Evolutionary conservation across 352 stramenopile genomes (phyloP), one percentile per base, ranked within the genome.

Genomic region (Phytopythium ostracodes): DNA sequence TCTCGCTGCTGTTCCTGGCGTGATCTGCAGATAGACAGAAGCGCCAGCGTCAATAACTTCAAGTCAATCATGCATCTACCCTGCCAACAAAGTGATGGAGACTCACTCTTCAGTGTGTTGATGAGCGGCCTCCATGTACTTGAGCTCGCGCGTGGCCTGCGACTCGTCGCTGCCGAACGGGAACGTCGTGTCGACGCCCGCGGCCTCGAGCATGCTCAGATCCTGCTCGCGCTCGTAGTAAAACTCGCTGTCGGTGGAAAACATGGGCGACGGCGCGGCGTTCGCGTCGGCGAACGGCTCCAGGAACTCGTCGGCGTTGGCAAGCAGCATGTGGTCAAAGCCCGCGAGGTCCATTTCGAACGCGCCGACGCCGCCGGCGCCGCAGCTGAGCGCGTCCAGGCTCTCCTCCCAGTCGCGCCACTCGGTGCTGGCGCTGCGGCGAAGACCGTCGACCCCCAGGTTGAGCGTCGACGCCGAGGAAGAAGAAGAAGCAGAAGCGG

Each of bases 241-340:
- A 18, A 70, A 58, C 2, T 65, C 53, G 20, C 64, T 53, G 54
- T 75, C 59, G 4, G 61, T 33, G 6, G 64, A 29, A 43, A 67
- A 81, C 18, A 71, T 58, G 14, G 69, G 68, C 60, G 68, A 79
- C 4, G 72, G 66, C 40, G 70, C 62, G 24, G 59, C 55, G 56
- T 64, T 63, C 53, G 40, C n/a, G 50, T 62, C 55, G 12, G 62
- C 55, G 42, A 87, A 75, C 11, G 77, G 75, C 51, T 87, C 79
- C 47, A 87, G 71, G 65, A 89, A 86, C 57, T 87, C 78, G 54
- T 91, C 80, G 17, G 74, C 72, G 17, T 69, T 77, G 18, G 76
- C 69, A 44, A 91, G 56, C 55, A 91, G 49, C 49, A 84, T 88
- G 52, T 83, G 70, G 66, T 91, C 81, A 24, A 89, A 70, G 22